Evolutionary conservation across 2,329 filamentous ascomycete species (phyloP).

Genomic region (Lachnellula hyalina): DNA sequence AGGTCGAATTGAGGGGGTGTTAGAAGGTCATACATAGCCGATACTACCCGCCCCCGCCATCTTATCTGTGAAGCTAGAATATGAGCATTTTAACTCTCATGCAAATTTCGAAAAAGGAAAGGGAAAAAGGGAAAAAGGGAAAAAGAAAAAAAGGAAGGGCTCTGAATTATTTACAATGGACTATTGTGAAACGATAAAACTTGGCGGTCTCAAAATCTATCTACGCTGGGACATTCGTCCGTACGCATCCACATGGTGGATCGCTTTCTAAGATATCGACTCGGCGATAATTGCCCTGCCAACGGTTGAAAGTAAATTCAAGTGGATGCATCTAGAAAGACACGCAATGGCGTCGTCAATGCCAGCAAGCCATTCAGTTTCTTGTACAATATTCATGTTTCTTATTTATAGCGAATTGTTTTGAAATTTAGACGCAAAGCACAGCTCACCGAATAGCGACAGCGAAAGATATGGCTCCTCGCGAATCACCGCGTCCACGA

Average conservation of each 20-base stretch:
- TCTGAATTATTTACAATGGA: not conserved
- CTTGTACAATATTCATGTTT: not conserved
- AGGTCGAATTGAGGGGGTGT: not conserved
- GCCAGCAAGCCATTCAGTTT: not conserved
- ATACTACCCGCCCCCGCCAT: not conserved
- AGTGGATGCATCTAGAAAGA: not conserved
- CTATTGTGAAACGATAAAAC: too few relatives aligned
- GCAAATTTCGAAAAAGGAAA: too few relatives aligned
- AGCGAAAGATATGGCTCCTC: constrained; percentile 19
- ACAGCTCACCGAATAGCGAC: not conserved
- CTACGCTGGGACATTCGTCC: too few relatives aligned
- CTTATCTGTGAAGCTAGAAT: not conserved
- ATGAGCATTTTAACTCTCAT: too few relatives aligned
- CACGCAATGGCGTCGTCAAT: not conserved
- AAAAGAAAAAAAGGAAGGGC: not conserved
- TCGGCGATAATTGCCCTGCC: constrained; percentile 9
- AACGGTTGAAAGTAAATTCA: not conserved
- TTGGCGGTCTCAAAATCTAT: too few relatives aligned
- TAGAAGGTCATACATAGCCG: not conserved
- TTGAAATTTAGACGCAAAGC: not conserved
- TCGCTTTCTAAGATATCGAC: not conserved
- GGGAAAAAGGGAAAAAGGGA: too few relatives aligned
- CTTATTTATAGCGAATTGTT: not conserved
- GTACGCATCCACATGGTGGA: not conserved
- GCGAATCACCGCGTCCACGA: constrained; percentile 24